phyloP scores from a whole-genome alignment of 2,329 filamentous ascomycete genomes.

The Pyrenophora tritici-repentis region DNA sequence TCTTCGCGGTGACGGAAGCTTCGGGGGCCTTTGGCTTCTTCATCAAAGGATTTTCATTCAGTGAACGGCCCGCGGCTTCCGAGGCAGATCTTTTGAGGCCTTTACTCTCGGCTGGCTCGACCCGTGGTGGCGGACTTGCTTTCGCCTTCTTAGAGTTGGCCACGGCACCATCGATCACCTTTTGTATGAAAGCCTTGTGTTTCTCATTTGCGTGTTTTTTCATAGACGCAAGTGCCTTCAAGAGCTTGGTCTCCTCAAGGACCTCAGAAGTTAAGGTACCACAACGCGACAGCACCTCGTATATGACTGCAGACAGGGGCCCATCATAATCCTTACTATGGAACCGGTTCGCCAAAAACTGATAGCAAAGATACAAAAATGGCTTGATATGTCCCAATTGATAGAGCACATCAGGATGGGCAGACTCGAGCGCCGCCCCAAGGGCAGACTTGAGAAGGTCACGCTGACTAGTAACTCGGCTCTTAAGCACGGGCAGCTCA shows the following conservation, averaged over 20 bases:
- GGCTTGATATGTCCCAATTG: slow-evolving; percentile 44
- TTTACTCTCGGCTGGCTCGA: slow-evolving; percentile 33
- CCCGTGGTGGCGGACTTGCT: slow-evolving; percentile 33
- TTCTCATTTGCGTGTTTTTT: slow-evolving; percentile 68
- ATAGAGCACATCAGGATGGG: slow-evolving; percentile 54
- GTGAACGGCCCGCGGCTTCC: slow-evolving; percentile 23
- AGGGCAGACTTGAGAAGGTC: slow-evolving; percentile 60
- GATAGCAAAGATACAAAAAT: slow-evolving; percentile 54
- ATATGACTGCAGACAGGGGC: slow-evolving; percentile 48
- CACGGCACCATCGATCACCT: slow-evolving; percentile 56
- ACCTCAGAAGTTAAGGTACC: slow-evolving; percentile 65
- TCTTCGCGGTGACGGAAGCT: slow-evolving; percentile 24
- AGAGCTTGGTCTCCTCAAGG: slow-evolving; percentile 68
- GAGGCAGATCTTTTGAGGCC: slow-evolving; percentile 38
- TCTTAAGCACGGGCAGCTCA: slow-evolving; percentile 60
- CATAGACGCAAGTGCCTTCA: slow-evolving; percentile 66
- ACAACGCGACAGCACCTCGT: slow-evolving; percentile 63
- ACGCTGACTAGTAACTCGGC: slow-evolving; percentile 62
- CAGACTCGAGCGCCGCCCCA: slow-evolving; percentile 52
- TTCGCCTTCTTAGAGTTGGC: slow-evolving; percentile 50
- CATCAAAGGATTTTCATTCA: slow-evolving; percentile 23
- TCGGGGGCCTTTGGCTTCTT: slow-evolving; percentile 42
- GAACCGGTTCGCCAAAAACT: slow-evolving; percentile 55
- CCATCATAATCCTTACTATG: slow-evolving; percentile 54
- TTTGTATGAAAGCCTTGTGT: slow-evolving; percentile 64